Conservation (phyloP, 1,284 basidiomycete species). For the Cryptococcus neoformans region DNA sequence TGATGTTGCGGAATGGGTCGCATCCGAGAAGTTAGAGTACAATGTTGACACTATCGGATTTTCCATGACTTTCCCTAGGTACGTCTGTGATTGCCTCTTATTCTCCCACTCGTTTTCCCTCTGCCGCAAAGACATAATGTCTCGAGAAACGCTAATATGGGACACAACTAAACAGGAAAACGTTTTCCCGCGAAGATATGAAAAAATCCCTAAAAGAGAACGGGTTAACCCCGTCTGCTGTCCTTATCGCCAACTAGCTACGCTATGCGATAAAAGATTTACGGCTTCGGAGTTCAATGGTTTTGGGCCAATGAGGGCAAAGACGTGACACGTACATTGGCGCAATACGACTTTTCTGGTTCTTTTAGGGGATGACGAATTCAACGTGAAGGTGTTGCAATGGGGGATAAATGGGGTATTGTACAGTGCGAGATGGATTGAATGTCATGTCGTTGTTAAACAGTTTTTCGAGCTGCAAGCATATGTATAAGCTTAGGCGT, state of each 20-base stretch:
- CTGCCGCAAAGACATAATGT: background rate
- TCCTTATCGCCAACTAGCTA: slow-evolving; percentile 38
- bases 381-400: too few species aligned
- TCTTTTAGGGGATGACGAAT: too few species aligned
- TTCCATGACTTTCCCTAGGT: slow-evolving; percentile 80
- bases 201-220: slow-evolving; percentile 45
- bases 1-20: slow-evolving; percentile 82
- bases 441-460: too few species aligned
- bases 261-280: too few species aligned
- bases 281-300: too few species aligned
- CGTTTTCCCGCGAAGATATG: slow-evolving; percentile 43
- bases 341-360: too few species aligned
- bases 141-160: background rate
- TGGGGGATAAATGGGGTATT: too few species aligned
- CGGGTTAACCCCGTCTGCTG: slow-evolving; percentile 49
- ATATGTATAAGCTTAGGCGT: too few species aligned
- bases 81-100: slow-evolving; percentile 2
- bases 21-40: slow-evolving; percentile 64
- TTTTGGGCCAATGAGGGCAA: too few species aligned
- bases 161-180: slow-evolving; percentile 32
- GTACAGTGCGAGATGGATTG: too few species aligned
- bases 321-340: too few species aligned
- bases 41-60: slow-evolving; percentile 72
- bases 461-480: too few species aligned
- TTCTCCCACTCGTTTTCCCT: background rate